Evolutionary conservation across 208 protist species (phyloP), one percentile per base, ranked within the genome.

Genomic region (Wallacemonas rigidus): DNA sequence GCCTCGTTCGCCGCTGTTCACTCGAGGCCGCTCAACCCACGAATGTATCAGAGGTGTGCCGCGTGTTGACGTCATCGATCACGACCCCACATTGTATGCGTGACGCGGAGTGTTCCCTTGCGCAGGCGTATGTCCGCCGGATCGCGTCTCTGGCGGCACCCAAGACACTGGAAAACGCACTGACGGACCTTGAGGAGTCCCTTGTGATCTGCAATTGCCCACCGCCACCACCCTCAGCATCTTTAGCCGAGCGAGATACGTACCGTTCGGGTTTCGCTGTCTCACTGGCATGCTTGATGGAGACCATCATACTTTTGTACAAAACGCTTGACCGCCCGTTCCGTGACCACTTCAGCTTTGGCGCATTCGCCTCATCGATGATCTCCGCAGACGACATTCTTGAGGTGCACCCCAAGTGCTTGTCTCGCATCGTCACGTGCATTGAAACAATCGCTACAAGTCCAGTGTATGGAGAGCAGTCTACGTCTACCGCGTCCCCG

Each of bases 241-340:
- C 26, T 26, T 26, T 26, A 26, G n/a, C 73, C 4, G 73, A 50
- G 6, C 71, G 40, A 40, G 75, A 84, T 14, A 67, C 15, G 4
- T 62, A 36, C 60, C 60, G 61, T 3, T 72, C 58, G 6, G 55
- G 48, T 9, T 45, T 71, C 50, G 43, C 67, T 2, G 51, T 63
- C n/a, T 67, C 75, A 63, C 75, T 87, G 12, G 76, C 73, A 2
- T 79, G 57, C 67, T 38, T 71, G 57, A 63, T 87, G 54, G 82
- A 87, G 35, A 71, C 71, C 40, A 77, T 87, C 26, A 56, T 65
- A 26, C n/a, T 50, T 8, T 65, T 65, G 60, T 65, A 65, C 43
- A 51, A 65, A 7, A 35, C 41, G 9, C 41, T 65, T 4, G n/a
- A 50, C 5, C 41, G 60, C 6, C 60, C 60, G 41, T 65, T 65